Evolutionary conservation across 495 filamentous ascomycete species (phyloP).

Genomic region (Penicillium cinerascens): DNA sequence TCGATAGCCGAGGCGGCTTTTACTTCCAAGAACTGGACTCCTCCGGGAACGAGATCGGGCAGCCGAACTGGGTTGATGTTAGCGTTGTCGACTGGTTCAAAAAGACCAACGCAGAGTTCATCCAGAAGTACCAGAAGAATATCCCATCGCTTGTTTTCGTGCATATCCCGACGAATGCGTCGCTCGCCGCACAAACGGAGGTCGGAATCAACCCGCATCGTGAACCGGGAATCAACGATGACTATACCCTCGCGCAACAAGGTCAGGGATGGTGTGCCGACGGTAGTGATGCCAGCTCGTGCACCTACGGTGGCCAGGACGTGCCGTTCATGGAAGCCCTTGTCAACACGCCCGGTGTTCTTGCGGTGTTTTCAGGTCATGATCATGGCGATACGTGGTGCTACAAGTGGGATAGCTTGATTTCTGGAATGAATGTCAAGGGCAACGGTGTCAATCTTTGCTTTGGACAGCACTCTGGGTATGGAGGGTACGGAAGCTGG

Average conservation of each 20-base stretch:
- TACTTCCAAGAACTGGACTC: slow-evolving; percentile 42
- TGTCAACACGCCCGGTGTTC: slow-evolving; percentile 47
- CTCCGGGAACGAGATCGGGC: slow-evolving; percentile 29
- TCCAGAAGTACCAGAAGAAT: slow-evolving; percentile 26
- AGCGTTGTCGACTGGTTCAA: slow-evolving; percentile 58
- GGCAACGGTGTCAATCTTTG: slow-evolving; percentile 50
- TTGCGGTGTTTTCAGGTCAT: slow-evolving; percentile 61
- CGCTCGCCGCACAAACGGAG: slow-evolving; percentile 45
- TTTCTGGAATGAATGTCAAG: slow-evolving; percentile 25
- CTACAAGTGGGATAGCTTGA: slow-evolving; percentile 25
- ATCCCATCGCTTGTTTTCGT: slow-evolving; percentile 67
- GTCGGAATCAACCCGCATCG: slow-evolving; percentile 31
- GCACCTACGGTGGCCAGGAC: slow-evolving; percentile 47
- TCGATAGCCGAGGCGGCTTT: slow-evolving; percentile 62
- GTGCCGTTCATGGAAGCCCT: slow-evolving; percentile 61
- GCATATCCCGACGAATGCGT: slow-evolving; percentile 61
- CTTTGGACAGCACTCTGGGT: slow-evolving; percentile 64
- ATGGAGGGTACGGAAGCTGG: slow-evolving; percentile 67
- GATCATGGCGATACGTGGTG: slow-evolving; percentile 68
- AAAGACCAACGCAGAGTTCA: slow-evolving; percentile 39
- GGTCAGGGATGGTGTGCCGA: slow-evolving; percentile 39
- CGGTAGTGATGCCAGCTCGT: not conserved
- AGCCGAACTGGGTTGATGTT: slow-evolving; percentile 35
- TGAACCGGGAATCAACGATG: slow-evolving; percentile 64
- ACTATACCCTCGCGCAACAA: slow-evolving; percentile 54